phyloP scores from a whole-genome alignment of 2,329 filamentous ascomycete species.

The Conoideocrella luteorostrata region DNA sequence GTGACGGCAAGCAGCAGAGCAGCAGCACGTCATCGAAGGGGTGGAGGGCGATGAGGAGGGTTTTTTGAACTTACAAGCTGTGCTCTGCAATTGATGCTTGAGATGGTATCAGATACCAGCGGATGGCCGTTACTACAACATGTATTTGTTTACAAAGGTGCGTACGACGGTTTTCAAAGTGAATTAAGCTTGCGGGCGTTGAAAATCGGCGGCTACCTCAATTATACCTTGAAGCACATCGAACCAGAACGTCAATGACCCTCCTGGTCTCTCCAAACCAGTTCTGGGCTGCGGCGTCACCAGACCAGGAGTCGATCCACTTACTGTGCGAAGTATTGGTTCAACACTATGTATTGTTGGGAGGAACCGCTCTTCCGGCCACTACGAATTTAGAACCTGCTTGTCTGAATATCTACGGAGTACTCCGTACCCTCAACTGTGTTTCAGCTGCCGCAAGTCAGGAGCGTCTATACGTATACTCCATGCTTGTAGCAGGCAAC shows the following conservation, averaged over 20 bases:
- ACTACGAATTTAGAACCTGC: not conserved
- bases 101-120: not conserved
- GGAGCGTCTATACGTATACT: no score
- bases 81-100: constrained; percentile 6
- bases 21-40: not conserved
- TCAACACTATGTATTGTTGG: not conserved
- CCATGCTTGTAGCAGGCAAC: no score
- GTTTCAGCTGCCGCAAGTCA: not conserved
- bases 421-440: not conserved
- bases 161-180: not conserved
- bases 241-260: constrained; percentile 5
- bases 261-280: not conserved
- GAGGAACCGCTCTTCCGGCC: constrained; percentile 6
- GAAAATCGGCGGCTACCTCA: constrained; percentile 6
- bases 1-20: no score
- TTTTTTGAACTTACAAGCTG: constrained; percentile 7
- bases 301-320: constrained; percentile 9
- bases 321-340: constrained; percentile 4
- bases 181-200: constrained; percentile 1
- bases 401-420: not conserved
- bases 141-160: not conserved
- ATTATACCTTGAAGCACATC: constrained; percentile 9
- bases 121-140: constrained; percentile 4
- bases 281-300: constrained; percentile 9
- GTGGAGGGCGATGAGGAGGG: not conserved